Evolutionary conservation across 2,329 filamentous ascomycete species (phyloP).

Genomic region (Botrytis squamosa): DNA sequence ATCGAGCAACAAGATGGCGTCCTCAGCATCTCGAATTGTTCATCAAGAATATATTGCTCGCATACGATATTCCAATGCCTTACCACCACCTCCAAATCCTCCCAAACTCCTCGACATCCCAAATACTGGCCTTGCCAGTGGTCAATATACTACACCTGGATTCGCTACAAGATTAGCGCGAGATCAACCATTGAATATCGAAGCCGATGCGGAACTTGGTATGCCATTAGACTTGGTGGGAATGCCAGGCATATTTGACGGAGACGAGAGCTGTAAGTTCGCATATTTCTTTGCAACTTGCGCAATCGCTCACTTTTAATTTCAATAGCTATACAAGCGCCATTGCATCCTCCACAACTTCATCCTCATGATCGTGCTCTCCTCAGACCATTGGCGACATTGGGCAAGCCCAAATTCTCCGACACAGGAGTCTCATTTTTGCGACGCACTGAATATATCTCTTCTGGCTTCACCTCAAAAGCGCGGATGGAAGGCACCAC

Average conservation of each 20-base stretch:
- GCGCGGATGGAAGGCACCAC: slow-evolving; percentile 51
- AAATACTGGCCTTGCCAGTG: slow-evolving; percentile 81
- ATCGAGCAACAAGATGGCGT: slow-evolving; percentile 31
- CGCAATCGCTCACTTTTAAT: slow-evolving; percentile 30
- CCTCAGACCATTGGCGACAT: slow-evolving; percentile 75
- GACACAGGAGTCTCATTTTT: slow-evolving; percentile 87
- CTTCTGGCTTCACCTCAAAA: slow-evolving; percentile 53
- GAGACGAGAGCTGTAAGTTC: slow-evolving; percentile 82
- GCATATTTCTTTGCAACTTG: slow-evolving; percentile 19
- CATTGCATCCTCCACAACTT: slow-evolving; percentile 65
- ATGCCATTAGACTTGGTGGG: slow-evolving; percentile 97
- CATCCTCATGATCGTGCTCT: slow-evolving; percentile 84
- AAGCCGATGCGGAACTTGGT: slow-evolving; percentile 94
- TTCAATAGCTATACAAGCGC: slow-evolving; percentile 72
- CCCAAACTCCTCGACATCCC: slow-evolving; percentile 97
- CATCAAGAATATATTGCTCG: slow-evolving; percentile 98
- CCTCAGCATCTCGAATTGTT: slow-evolving; percentile 46
- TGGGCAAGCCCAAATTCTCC: slow-evolving; percentile 78
- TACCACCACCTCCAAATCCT: slow-evolving; percentile 89
- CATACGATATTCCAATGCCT: slow-evolving; percentile 91
- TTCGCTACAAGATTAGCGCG: slow-evolving; percentile 87
- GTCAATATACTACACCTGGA: slow-evolving; percentile 84
- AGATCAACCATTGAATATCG: slow-evolving; percentile 92
- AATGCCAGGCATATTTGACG: slow-evolving; percentile 91
- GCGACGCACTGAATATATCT: slow-evolving; percentile 93